Percentiles rank a stretch among this genome's conserved stretches.
Conservation (phyloP, 2,329 filamentous ascomycete species). For the Botrytis hyacinthi region DNA sequence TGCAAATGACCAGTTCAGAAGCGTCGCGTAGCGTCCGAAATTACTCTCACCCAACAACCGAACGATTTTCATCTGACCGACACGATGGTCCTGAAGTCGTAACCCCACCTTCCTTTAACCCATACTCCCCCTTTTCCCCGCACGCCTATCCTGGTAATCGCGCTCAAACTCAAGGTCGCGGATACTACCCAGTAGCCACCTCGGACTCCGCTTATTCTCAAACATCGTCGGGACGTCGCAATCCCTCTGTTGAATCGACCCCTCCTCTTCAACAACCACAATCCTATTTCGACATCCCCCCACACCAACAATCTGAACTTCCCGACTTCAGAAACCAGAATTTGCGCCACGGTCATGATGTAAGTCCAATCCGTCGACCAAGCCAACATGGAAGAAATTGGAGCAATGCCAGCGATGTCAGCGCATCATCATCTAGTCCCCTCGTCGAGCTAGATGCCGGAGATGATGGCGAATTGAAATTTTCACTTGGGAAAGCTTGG, state of each 20-base stretch:
- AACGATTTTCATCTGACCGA: constrained; percentile 23
- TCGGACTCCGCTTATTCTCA: constrained; percentile 18
- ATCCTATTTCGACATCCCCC: constrained; percentile 17
- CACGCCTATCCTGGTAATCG: neutral
- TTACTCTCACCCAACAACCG: constrained; percentile 24
- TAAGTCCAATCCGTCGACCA: constrained; percentile 6
- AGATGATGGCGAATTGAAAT: constrained; percentile 13
- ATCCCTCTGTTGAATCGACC: constrained; percentile 12
- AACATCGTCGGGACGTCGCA: constrained; percentile 1
- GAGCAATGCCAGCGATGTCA: constrained; percentile 20
- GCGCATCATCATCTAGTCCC: constrained; percentile 4
- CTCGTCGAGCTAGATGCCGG: constrained; percentile 19
- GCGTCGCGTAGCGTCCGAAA: constrained; percentile 23
- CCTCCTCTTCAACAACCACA: constrained; percentile 9
- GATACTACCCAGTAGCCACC: constrained; percentile 15
- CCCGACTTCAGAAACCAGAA: constrained; percentile 15
- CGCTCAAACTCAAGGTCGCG: neutral
- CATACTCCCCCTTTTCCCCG: constrained; percentile 15
- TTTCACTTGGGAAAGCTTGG: constrained; percentile 10
- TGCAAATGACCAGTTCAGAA: constrained; percentile 32
- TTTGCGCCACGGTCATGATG: constrained; percentile 10
- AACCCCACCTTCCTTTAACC: constrained; percentile 26
- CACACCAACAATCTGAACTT: neutral
- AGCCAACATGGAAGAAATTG: constrained; percentile 19
- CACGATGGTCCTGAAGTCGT: constrained; percentile 26